Evolutionary conservation across 139 green algal genomes (phyloP).

Genomic region (Trebouxia sp.): DNA sequence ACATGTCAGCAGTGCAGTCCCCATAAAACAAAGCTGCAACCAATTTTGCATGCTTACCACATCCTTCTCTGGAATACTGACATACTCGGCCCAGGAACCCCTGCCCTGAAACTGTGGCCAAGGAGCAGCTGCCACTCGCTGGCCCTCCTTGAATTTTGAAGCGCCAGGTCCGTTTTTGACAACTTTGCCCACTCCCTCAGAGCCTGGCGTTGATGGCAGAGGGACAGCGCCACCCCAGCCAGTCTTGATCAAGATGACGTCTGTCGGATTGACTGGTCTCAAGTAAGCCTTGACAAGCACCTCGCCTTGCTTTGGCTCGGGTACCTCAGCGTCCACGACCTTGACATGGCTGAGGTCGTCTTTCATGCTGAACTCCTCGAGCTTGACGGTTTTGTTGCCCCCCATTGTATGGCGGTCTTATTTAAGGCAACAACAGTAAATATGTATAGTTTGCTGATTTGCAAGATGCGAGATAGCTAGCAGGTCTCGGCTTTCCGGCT

Average conservation of each 20-base stretch:
- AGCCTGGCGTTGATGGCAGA: background rate
- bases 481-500: no score
- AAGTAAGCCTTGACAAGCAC: constrained; percentile 13
- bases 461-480: no score
- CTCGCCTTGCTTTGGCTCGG: constrained; percentile 2
- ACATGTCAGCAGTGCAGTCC: no score
- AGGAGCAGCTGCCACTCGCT: constrained; percentile 1
- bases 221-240: constrained; percentile 5
- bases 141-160: constrained; percentile 24
- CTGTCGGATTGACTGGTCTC: constrained; percentile 13
- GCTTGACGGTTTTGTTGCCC: constrained; percentile 23
- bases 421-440: no score
- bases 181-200: constrained; percentile 21
- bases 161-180: constrained; percentile 13
- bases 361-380: constrained; percentile 21
- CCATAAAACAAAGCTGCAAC: background rate
- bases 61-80: background rate
- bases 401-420: no score
- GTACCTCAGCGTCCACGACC: background rate
- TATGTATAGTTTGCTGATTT: no score
- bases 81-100: constrained; percentile 13
- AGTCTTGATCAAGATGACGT: constrained; percentile 27
- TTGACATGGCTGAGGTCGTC: background rate
- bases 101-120: constrained; percentile 15
- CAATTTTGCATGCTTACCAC: background rate